Conservation (phyloP, 2,329 filamentous ascomycete species). For the Cordyceps fumosorosea region DNA sequence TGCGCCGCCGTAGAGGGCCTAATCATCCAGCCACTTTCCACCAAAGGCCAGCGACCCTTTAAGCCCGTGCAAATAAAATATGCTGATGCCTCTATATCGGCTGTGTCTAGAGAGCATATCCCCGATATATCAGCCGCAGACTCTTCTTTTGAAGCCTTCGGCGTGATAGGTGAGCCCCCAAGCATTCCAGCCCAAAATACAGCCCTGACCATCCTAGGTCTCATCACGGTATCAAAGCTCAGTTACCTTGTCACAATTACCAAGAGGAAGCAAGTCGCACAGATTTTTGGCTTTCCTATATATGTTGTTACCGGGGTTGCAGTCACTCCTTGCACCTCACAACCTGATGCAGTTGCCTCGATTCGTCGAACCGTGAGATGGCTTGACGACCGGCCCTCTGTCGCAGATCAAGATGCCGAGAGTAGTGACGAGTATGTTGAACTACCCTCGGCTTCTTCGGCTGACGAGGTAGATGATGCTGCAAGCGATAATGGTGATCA, state of each 20-base stretch:
- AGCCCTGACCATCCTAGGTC: constrained; percentile 45
- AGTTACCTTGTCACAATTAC: constrained; percentile 86
- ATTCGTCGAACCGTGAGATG: constrained; percentile 54
- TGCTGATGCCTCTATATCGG: constrained; percentile 44
- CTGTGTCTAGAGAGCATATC: constrained; percentile 37
- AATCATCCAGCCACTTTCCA: constrained; percentile 65
- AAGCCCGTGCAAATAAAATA: constrained; percentile 66
- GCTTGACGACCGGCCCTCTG: constrained; percentile 31
- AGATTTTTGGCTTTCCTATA: constrained; percentile 72
- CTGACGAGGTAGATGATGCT: constrained; percentile 40
- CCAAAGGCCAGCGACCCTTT: constrained; percentile 49
- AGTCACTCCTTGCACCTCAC: constrained; percentile 79
- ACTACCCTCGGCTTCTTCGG: constrained; percentile 23
- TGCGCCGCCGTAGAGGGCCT: constrained; percentile 78
- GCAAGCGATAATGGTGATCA: constrained; percentile 27
- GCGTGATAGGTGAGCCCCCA: constrained; percentile 44
- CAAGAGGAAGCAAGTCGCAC: constrained; percentile 79
- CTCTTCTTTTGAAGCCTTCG: constrained; percentile 53
- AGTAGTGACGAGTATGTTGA: constrained; percentile 43
- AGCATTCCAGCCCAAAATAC: not conserved
- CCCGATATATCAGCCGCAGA: constrained; percentile 38
- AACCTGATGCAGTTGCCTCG: constrained; percentile 64
- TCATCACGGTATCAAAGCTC: constrained; percentile 74
- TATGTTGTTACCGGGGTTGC: constrained; percentile 87
- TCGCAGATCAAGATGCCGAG: constrained; percentile 36